These are phyloP conservation scores for Aspergillus amoenus DNA, from an alignment of 2,329 filamentous ascomycete genomes.

Conservation along the genomic window DNA sequence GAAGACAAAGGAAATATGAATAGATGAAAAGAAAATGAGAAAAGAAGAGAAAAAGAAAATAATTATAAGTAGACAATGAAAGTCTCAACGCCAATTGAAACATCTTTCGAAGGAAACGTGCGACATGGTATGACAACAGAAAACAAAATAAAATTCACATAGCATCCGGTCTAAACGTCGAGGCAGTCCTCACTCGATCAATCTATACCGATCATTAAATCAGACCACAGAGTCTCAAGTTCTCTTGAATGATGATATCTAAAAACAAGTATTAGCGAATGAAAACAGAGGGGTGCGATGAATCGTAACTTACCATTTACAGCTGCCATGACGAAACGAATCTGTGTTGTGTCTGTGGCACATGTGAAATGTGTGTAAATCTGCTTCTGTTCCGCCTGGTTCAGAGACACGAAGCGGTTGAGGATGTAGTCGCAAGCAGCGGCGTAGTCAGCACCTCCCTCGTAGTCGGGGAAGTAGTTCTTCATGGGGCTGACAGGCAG, in stretches of 20 bases:
- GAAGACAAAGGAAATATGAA: slow-evolving; percentile 12
- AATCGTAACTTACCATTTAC: slow-evolving; percentile 77
- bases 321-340: slow-evolving; percentile 98
- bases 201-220: slow-evolving; percentile 63
- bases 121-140: slow-evolving; percentile 26
- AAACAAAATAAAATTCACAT: slow-evolving; percentile 32
- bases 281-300: not conserved
- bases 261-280: slow-evolving; percentile 28
- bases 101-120: slow-evolving; percentile 29
- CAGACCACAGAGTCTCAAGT: slow-evolving; percentile 92
- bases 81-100: slow-evolving; percentile 30
- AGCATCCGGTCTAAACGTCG: slow-evolving; percentile 33
- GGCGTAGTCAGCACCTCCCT: slow-evolving; percentile 91
- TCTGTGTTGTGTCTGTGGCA: slow-evolving; percentile 97
- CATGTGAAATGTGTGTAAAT: slow-evolving; percentile 99
- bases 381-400: slow-evolving; percentile 99
- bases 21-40: slow-evolving; percentile 8
- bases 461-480: slow-evolving; percentile 75
- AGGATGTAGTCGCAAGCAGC: slow-evolving; percentile 98
- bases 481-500: slow-evolving; percentile 71
- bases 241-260: slow-evolving; percentile 99
- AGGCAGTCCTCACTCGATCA: slow-evolving; percentile 27
- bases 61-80: slow-evolving; percentile 30
- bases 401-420: slow-evolving; percentile 96
- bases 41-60: slow-evolving; percentile 16